Base-by-base conservation (phyloP, 352 stramenopile species). In the Phytopythium sindhum region DNA sequence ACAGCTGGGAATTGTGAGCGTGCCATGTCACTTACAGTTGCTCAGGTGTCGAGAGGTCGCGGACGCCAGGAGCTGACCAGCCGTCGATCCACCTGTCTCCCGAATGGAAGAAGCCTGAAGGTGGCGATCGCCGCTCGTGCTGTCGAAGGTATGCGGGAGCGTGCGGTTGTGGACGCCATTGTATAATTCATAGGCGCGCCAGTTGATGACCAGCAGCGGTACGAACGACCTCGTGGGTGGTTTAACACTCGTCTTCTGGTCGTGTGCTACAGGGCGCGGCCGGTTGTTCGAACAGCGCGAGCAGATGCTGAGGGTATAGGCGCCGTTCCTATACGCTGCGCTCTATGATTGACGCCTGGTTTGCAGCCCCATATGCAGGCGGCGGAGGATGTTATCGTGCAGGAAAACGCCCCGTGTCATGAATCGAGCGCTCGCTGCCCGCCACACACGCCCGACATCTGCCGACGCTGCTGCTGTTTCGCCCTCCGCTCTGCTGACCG, bases 261-360 rank as follows among this genome's bases (percentile, higher is more conserved):
- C 42, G 42, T 26, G 48, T 11, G 47, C 24, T 11, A 51, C 44
- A 31, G 44, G 44, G n/a, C 3, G 47, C 47, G 12, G 47, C 24
- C 24, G 24, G 26, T 11, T 37, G 48, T 50, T 48, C 54, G 54
- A 60, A 50, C 35, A 60, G 35, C 54, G 54, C 35, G 33, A 60
- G 33, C 54, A 60, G 54, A 50, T 60, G 54, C n/a, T n/a, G 23
- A 9, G 35, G 14, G 14, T 9, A 23, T 21, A 14, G 47, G 7
- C 23, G 26, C 6, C 48, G 26, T 4, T 23, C 54, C 35, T 60
- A 50, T 58, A 58, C 33, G 3, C 8, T 6, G 52, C n/a, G 21
- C 54, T 45, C 19, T 17, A 48, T 48, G 15, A 24, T 48, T 23
- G 19, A 9, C 42, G 17, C 44, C 44, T 37, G 48, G 12, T 37